Evolutionary conservation across 2,329 filamentous ascomycete species (phyloP).

Genomic region (Colletotrichum salicis): DNA sequence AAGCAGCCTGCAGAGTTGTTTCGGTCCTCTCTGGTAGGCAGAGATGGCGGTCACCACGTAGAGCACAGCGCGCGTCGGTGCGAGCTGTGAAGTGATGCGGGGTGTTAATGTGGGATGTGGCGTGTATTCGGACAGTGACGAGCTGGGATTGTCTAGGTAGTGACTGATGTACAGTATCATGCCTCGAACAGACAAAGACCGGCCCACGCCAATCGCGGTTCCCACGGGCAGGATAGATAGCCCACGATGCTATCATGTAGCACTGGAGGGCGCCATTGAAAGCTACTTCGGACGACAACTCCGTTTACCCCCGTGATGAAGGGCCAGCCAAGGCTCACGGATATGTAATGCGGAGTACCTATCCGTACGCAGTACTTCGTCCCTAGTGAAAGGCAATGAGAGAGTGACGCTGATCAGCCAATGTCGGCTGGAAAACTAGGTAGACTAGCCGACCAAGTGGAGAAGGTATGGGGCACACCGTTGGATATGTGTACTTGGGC

Average conservation of each 20-base stretch:
- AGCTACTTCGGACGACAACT: background rate
- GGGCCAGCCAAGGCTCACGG: background rate
- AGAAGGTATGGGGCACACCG: background rate
- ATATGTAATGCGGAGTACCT: background rate
- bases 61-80: background rate
- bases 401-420: background rate
- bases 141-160: background rate
- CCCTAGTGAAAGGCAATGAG: background rate
- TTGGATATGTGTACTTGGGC: background rate
- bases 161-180: background rate
- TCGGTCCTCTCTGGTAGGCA: background rate
- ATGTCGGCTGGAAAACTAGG: background rate
- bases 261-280: background rate
- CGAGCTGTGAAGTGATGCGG: constrained; percentile 5
- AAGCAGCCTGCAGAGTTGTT: constrained; percentile 23
- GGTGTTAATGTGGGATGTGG: background rate
- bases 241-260: background rate
- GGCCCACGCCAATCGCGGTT: background rate
- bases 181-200: background rate
- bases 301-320: background rate
- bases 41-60: constrained; percentile 12
- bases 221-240: background rate
- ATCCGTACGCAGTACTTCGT: background rate
- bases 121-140: background rate
- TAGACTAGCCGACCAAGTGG: background rate